phyloP scores from a whole-genome alignment of 2,329 filamentous ascomycete genomes.

The Diaporthe sp. region DNA sequence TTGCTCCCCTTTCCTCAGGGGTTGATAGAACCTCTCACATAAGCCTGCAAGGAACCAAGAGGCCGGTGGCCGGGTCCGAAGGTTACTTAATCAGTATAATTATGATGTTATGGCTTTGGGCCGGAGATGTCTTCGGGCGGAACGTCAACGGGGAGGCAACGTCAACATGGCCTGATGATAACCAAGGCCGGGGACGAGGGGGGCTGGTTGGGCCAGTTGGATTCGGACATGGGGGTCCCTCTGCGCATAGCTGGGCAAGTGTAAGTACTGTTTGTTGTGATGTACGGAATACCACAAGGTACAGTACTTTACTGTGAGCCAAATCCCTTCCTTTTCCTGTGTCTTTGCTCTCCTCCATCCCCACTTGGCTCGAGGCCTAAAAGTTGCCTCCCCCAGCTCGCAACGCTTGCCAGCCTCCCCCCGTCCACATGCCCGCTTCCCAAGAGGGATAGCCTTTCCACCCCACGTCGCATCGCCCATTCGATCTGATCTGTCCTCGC shows the following conservation, averaged over 20 bases:
- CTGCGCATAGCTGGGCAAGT: not conserved
- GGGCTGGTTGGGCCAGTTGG: not conserved
- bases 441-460: slow-evolving; percentile 31
- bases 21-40: slow-evolving; percentile 19
- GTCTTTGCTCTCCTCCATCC: not conserved
- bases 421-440: slow-evolving; percentile 21
- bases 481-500: slow-evolving; percentile 32
- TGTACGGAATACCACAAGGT: slow-evolving; percentile 1
- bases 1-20: slow-evolving; percentile 18
- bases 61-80: slow-evolving; percentile 26
- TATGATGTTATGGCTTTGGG: not conserved
- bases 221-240: slow-evolving; percentile 4
- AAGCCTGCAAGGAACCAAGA: slow-evolving; percentile 27
- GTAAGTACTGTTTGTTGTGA: not conserved
- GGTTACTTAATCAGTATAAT: slow-evolving; percentile 15
- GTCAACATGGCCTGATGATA: slow-evolving; percentile 32
- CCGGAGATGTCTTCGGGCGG: slow-evolving; percentile 29
- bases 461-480: slow-evolving; percentile 26
- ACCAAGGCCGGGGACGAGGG: slow-evolving; percentile 7
- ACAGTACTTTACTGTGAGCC: not conserved
- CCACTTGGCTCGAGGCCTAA: slow-evolving; percentile 9
- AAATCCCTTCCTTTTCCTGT: not conserved
- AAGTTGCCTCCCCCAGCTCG: slow-evolving; percentile 1
- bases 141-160: slow-evolving; percentile 16
- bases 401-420: slow-evolving; percentile 21